These are phyloP conservation scores for Chlorophyllum brunneum DNA, from an alignment of 768 basidiomycete species.

Conservation along the genomic window DNA sequence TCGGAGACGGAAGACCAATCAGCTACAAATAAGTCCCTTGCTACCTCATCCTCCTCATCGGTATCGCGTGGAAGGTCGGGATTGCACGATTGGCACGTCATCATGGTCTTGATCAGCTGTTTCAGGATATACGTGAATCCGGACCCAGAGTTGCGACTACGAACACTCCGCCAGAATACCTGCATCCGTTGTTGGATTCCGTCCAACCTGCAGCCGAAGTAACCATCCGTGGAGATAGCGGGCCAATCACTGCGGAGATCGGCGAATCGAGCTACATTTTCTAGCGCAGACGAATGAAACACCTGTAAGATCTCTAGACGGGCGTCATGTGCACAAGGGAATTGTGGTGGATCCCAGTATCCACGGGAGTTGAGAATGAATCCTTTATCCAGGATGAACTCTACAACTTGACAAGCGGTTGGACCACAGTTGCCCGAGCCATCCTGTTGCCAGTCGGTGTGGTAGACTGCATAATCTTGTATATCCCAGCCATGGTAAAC, in stretches of 20 bases:
- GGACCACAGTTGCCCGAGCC: neutral
- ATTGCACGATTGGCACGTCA: neutral
- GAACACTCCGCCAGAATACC: neutral
- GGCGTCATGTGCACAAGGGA: neutral
- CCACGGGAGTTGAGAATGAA: neutral
- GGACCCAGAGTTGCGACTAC: neutral
- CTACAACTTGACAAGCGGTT: neutral
- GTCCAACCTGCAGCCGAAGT: neutral
- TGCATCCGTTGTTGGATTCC: neutral
- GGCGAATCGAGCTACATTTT: neutral
- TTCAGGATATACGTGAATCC: neutral
- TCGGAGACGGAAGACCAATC: no score
- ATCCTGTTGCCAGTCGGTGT: neutral
- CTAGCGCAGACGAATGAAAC: neutral
- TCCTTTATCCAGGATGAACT: neutral
- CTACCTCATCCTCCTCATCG: neutral
- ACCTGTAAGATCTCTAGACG: neutral
- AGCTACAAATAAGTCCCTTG: no score
- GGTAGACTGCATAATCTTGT: neutral
- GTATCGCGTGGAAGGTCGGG: neutral
- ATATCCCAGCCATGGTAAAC: neutral
- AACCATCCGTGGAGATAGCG: no score
- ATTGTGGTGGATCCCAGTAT: neutral
- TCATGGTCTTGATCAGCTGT: neutral
- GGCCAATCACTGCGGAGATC: no score